Evolutionary conservation across 2,329 filamentous ascomycete genomes (phyloP), one percentile per base, ranked within the genome.

Genomic region (Aspergillus caelatus): DNA sequence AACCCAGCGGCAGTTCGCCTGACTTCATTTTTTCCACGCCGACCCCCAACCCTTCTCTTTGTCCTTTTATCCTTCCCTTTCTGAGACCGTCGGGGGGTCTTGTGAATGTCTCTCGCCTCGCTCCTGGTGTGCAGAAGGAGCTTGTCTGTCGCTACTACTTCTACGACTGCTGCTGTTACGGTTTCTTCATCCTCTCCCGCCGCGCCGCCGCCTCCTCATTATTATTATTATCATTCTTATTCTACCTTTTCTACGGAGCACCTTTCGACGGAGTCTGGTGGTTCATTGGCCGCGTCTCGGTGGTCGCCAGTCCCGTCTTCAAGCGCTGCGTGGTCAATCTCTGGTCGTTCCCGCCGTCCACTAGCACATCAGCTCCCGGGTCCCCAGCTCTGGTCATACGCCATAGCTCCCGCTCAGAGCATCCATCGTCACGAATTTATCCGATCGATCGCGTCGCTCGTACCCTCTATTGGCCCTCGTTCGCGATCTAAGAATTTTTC

Each of bases 21-120:
- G 60, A 61, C 60, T 65, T 61, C 60, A 55, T 50, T 58, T 46
- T 41, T 46, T 67, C 43, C 57, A 39, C 28, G 48, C 28, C 34
- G 26, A n/a, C 52, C 43, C 61, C 48, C 58, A 56, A 58, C 58
- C 55, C 58, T 28, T 61, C 54, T 32, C 52, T 60, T 57, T 62
- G 62, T 64, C 60, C 62, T 64, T 62, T 62, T 65, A 63, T 65
- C 65, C 54, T 50, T 57, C 62, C 64, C 61, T 67, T 65, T 60
- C n/a, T 62, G 23, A 55, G 60, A 48, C 57, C 60, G 41, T 65
- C 63, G 62, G 64, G 39, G 14, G 64, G 60, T 62, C 62, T 67
- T 63, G 73, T 76, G 75, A 72, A 78, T 78, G 77, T 77, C 74
- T 75, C 70, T 66, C 63, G 69, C 62, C 68, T 72, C 71, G 71